phyloP scores from a whole-genome alignment of 2,329 filamentous ascomycete genomes.

The Fusarium sp. region DNA sequence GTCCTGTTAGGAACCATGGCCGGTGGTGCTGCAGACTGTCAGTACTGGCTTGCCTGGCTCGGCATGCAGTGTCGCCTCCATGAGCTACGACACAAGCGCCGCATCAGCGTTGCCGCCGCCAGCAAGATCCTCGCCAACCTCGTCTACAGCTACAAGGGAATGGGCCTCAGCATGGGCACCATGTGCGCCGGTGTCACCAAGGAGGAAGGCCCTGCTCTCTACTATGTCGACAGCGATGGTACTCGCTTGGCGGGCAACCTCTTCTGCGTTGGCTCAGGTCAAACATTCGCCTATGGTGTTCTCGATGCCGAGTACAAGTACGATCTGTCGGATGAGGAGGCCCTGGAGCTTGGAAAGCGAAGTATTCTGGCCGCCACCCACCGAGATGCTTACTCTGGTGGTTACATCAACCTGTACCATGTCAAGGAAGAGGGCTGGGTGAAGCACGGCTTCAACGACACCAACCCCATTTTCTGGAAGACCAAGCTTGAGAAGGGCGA shows the following conservation, averaged over 20 bases:
- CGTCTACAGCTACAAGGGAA: constrained; percentile 98
- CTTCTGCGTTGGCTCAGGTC: constrained; percentile 97
- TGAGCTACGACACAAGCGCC: constrained; percentile 98
- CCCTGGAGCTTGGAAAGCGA: constrained; percentile 87
- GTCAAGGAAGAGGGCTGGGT: constrained; percentile 99
- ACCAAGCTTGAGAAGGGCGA: constrained; percentile 98
- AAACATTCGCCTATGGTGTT: constrained; percentile 99
- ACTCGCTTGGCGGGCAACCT: constrained; percentile 92
- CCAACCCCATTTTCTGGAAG: constrained; percentile 99
- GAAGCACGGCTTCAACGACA: constrained; percentile 98
- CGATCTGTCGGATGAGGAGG: constrained; percentile 86
- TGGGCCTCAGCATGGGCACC: constrained; percentile 98
- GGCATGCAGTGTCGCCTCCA: constrained; percentile 99
- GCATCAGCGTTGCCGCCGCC: constrained; percentile 95
- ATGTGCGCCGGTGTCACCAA: constrained; percentile 98
- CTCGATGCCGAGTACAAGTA: constrained; percentile 95
- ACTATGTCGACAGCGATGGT: constrained; percentile 97
- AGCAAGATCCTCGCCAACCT: constrained; percentile 99
- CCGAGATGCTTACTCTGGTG: constrained; percentile 97
- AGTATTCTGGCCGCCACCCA: constrained; percentile 97
- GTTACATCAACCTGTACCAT: constrained; percentile 98
- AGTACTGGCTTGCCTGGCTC: constrained; percentile 99
- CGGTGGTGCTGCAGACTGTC: constrained; percentile 97
- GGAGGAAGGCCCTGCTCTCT: constrained; percentile 94
- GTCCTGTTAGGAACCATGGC: constrained; percentile 97